phyloP scores from a whole-genome alignment of 2,329 filamentous ascomycete species.

The Zymoseptoria brevis region DNA sequence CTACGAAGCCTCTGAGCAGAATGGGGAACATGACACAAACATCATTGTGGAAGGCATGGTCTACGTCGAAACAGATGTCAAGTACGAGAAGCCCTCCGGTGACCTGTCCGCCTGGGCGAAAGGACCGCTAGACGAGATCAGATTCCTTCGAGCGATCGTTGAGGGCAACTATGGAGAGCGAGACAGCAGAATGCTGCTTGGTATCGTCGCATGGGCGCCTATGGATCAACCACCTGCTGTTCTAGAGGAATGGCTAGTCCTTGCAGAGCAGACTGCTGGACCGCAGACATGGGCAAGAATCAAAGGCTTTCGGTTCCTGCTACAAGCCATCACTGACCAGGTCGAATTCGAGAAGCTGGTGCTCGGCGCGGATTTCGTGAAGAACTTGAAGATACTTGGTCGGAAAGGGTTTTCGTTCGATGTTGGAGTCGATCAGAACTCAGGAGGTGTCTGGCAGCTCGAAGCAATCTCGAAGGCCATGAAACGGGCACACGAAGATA shows the following conservation, averaged over 20 bases:
- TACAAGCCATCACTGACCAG: conserved; percentile 50
- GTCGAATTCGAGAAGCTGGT: conserved; percentile 31
- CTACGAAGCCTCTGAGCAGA: conserved; percentile 17
- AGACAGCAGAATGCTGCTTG: conserved; percentile 54
- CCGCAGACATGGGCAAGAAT: conserved; percentile 56
- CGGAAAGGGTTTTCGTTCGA: conserved; percentile 64
- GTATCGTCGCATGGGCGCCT: conserved; percentile 79
- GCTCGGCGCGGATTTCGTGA: conserved; percentile 27
- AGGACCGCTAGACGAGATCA: conserved; percentile 63
- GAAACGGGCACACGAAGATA: conserved; percentile 50
- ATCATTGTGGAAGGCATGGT: conserved; percentile 55
- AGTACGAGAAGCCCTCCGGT: conserved; percentile 18
- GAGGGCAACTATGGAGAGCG: conserved; percentile 41
- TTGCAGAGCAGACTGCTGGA: conserved; percentile 55
- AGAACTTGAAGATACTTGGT: conserved; percentile 52
- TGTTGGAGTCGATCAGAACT: conserved; percentile 71
- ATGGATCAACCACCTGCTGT: conserved; percentile 55
- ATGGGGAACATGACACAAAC: conserved; percentile 33
- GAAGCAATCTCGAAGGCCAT: conserved; percentile 32
- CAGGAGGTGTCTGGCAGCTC: conserved; percentile 59
- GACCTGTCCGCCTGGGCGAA: conserved; percentile 50
- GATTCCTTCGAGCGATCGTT: conserved; percentile 59
- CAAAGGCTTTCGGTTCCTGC: conserved; percentile 71
- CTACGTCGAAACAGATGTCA: conserved; percentile 73
- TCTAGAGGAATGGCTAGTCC: conserved; percentile 57